Evolutionary conservation across 1,284 basidiomycete species (phyloP).

Genomic region (Puccinia sorghi): DNA sequence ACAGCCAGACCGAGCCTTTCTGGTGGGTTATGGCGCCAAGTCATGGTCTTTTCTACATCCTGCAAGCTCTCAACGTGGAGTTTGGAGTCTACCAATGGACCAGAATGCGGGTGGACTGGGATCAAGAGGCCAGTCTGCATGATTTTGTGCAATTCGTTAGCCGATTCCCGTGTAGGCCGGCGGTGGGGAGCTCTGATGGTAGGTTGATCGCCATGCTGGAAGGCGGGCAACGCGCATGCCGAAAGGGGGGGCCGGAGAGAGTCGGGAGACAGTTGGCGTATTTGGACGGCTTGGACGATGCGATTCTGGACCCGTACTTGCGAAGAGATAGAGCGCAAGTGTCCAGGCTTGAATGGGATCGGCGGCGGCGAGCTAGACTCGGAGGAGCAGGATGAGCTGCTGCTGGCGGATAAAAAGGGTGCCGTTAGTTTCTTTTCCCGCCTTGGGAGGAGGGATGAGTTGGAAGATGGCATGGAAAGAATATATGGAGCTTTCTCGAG

Average conservation of each 20-base stretch:
- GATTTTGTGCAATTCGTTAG: neutral
- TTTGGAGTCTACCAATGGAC: neutral
- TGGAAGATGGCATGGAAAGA: neutral
- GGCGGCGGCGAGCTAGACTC: neutral
- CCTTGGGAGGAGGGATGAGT: neutral
- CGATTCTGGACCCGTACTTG: constrained; percentile 20
- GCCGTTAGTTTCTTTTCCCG: neutral
- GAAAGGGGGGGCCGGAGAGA: neutral
- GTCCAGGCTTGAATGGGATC: constrained; percentile 21
- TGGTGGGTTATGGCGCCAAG: neutral
- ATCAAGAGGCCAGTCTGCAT: neutral
- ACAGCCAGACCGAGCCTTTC: neutral
- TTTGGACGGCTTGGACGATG: constrained; percentile 7
- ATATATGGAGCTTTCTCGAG: neutral
- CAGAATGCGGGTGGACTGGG: neutral
- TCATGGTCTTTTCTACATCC: neutral
- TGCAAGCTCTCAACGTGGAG: neutral
- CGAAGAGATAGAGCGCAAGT: constrained; percentile 21
- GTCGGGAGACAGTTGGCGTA: neutral
- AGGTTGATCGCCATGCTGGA: constrained; percentile 4
- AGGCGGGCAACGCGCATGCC: neutral
- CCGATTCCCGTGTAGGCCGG: neutral
- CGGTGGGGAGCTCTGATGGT: constrained; percentile 22
- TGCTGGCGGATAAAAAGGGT: neutral
- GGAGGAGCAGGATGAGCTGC: neutral